Base-by-base conservation (phyloP, 495 filamentous ascomycete species). In the Penicilliopsis zonata region DNA sequence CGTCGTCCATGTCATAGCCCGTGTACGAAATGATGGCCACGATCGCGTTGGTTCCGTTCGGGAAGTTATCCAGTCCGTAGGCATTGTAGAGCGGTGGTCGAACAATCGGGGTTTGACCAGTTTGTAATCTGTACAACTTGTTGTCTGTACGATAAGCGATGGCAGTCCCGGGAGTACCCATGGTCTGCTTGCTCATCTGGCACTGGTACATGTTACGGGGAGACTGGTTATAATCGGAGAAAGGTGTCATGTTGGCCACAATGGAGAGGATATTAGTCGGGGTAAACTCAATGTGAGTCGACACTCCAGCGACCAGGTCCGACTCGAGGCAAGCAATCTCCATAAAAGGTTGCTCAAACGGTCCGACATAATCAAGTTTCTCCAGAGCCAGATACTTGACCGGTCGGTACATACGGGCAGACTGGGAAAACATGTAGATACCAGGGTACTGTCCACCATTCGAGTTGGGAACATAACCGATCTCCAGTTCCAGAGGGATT, bases 121-220 rank as follows among this genome's bases (percentile, higher is more conserved):
- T 94, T 61, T 98, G 90, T 20, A 98, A 59, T 37, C 80, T 79
- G 58, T 98, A 98, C 49, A 80, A 68, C 62, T 98, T 98, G 67
- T 98, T 98, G 64, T 98, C 90, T 20, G 86, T 87, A 38, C 90
- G 81, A 54, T 92, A 82, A 18, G 72, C 70, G 35, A 92, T 63
- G 0, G 90, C 78, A 6, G 88, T 82, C 31, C 81, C 87, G 15
- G 90, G 90, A 4, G 90, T 98, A 43, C 90, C 90, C 90, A 98
- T 98, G 2, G 88, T 79, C 63, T 98, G 90, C 56, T 98, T 98
- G 55, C 86, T 85, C 90, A 98, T 98, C 64, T 98, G 90, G 57
- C 88, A 94, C 56, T 96, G 90, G 59, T 98, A 98, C 90, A 98
- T 96, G 58, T 98, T 98, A 67, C 90, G 72, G 9, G 90, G 90